Base-by-base conservation (phyloP, 495 filamentous ascomycete genomes). In the Cetradonia linearis region DNA sequence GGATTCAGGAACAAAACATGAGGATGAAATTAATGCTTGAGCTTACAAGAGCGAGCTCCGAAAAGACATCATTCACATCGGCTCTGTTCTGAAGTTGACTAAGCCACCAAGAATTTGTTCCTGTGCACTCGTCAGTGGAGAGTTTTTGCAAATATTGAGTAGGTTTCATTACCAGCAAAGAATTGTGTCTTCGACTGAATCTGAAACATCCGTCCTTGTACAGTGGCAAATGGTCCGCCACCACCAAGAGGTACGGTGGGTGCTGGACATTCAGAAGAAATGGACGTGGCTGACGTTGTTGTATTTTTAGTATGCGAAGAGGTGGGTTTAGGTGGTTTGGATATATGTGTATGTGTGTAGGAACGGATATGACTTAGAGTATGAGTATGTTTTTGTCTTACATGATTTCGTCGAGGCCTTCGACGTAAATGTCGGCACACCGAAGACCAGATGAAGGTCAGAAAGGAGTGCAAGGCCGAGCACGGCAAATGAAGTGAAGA, bases 71-170 rank as follows among this genome's bases (percentile, higher is more conserved):
- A 62, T 86, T 82, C 11, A 87, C 79, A 66, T 88, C 84, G n/a
- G 68, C 71, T 62, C 81, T 75, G 68, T 80, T 82, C 23, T 74
- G 80, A 27, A 88, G 77, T 73, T 88, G 88, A 20, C 77, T 73
- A 62, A 88, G 80, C 85, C 84, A 91, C 76, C 89, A 90, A 49
- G 80, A 72, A 70, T 91, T 90, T 5, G 83, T 84, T 18, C 86
- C 86, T 67, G 7, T 11, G 0, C 1, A 2, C 28, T 8, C 2
- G 27, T 60, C 13, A 59, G 20, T 23, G 23, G 11, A n/a, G 7
- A 16, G 25, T 18, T 20, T 16, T 25, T 16, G 28, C 13, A 42
- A 13, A 18, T 14, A 28, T 0, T 11, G 18, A 11, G 2, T 10
- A 28, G 13, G 28, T 8, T 31, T 1, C 5, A 40, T 14, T 63